phyloP scores from a whole-genome alignment of 106 monocot species.

The Acorus gramineus region DNA sequence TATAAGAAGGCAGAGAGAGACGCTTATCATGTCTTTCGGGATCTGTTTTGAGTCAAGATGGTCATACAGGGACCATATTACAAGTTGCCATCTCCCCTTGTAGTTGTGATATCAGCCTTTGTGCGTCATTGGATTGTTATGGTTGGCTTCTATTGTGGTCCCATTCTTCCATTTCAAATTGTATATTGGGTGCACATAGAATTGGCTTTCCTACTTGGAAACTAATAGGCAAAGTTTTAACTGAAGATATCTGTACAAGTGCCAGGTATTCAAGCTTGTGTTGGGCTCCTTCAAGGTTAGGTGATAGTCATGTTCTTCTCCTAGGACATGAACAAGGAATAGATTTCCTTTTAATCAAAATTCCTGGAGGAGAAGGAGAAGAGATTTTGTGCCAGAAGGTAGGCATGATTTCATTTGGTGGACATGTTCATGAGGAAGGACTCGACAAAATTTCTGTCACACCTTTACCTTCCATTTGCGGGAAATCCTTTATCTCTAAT shows the following conservation, averaged over 20 bases:
- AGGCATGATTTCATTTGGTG: constrained; percentile 47
- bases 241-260: constrained; percentile 19
- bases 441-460: constrained; percentile 50
- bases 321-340: constrained; percentile 56
- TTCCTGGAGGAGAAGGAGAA: constrained; percentile 18
- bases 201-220: constrained; percentile 37
- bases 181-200: constrained; percentile 24
- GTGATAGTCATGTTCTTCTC: constrained; percentile 58
- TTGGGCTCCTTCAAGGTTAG: constrained; percentile 68
- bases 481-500: constrained; percentile 19
- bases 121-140: constrained; percentile 75
- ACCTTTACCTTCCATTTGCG: constrained; percentile 34
- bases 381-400: constrained; percentile 41
- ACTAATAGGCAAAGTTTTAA: constrained; percentile 44
- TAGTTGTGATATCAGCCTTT: constrained; percentile 44
- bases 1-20: constrained; percentile 20
- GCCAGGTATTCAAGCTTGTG: constrained; percentile 43
- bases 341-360: constrained; percentile 56
- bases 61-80: constrained; percentile 56
- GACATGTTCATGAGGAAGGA: constrained; percentile 10
- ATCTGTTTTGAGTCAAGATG: constrained; percentile 37
- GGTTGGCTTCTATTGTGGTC: constrained; percentile 84
- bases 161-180: constrained; percentile 33
- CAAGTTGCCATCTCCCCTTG: constrained; percentile 61
- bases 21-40: constrained; percentile 24